Evolutionary conservation across 768 basidiomycete species (phyloP).

Genomic region (Tricholoma terreum): DNA sequence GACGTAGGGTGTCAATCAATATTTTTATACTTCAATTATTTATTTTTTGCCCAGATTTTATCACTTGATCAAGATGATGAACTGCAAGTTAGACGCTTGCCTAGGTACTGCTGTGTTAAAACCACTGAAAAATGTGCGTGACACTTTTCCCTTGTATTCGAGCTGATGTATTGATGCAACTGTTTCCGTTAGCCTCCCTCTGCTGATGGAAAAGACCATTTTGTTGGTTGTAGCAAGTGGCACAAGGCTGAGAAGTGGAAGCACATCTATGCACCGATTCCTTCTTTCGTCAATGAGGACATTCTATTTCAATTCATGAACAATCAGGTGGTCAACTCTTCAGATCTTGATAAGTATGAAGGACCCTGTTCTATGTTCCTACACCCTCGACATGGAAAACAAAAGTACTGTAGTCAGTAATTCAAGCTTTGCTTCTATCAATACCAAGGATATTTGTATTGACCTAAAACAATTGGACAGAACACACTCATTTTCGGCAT

Average conservation of each 20-base stretch:
- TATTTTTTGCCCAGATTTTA: neutral
- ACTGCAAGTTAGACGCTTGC: neutral
- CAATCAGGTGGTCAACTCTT: neutral
- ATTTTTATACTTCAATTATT: no score
- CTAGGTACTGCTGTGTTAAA: neutral
- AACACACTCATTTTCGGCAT: neutral
- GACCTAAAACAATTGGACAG: neutral
- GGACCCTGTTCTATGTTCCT: neutral
- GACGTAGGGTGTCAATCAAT: neutral
- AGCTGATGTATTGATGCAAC: no score
- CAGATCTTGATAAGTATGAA: neutral
- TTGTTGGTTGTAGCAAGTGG: neutral
- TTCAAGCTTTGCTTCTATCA: neutral
- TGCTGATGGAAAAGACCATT: neutral
- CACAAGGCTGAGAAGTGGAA: neutral
- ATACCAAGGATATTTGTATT: neutral
- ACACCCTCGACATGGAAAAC: slow-evolving; percentile 1
- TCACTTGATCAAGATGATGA: neutral
- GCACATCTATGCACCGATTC: neutral
- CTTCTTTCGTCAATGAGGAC: neutral
- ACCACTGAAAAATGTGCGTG: neutral
- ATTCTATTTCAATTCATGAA: slow-evolving; percentile 1
- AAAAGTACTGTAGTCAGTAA: slow-evolving; percentile 2
- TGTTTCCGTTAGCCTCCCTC: no score
- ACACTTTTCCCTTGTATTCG: no score